Conservation (phyloP, 2,329 filamentous ascomycete species). For the Trichoderma asperellum region DNA sequence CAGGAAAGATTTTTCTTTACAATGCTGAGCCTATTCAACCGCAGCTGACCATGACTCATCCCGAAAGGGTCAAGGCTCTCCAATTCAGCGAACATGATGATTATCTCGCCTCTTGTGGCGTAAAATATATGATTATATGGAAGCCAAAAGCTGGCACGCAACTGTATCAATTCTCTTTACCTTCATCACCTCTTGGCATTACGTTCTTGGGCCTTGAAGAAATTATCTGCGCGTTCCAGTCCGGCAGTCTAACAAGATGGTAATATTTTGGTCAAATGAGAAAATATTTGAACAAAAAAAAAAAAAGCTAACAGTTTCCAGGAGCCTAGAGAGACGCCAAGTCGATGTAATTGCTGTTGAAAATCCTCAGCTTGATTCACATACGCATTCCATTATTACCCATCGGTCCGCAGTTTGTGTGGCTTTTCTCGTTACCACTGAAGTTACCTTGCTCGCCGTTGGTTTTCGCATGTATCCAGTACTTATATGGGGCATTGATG, state of each 20-base stretch:
- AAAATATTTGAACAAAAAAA: background rate
- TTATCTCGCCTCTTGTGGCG: slow-evolving; percentile 7
- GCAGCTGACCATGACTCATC: background rate
- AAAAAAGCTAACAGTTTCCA: background rate
- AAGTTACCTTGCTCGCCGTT: background rate
- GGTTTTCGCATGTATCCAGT: slow-evolving; percentile 2
- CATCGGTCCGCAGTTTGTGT: background rate
- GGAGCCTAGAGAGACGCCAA: background rate
- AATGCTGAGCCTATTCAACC: background rate
- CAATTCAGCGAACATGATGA: slow-evolving; percentile 16
- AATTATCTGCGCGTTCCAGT: background rate
- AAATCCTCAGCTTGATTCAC: background rate
- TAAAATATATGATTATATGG: slow-evolving; percentile 3
- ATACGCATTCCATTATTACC: background rate
- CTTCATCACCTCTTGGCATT: background rate
- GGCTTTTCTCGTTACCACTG: background rate
- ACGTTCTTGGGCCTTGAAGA: background rate
- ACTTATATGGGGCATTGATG: background rate
- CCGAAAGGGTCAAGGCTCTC: background rate
- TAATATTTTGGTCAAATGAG: background rate
- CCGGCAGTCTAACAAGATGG: slow-evolving; percentile 4
- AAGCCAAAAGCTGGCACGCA: background rate
- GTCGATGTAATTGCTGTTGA: background rate
- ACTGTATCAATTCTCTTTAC: background rate
- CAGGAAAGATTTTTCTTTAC: background rate